phyloP scores from a whole-genome alignment of 306 rosid genomes.

The Prunus fruticosa region DNA sequence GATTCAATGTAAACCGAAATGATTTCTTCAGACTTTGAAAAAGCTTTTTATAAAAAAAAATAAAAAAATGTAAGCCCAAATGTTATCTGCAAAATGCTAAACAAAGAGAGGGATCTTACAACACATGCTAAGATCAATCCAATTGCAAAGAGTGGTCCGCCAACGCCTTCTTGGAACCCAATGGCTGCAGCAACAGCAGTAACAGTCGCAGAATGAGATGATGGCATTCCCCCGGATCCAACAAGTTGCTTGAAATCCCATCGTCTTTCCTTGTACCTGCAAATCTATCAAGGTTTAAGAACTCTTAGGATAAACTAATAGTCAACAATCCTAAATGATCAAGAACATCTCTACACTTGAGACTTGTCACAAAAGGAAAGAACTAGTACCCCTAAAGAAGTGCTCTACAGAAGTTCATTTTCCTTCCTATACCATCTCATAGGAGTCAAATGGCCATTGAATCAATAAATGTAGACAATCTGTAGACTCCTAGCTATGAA shows the following conservation, averaged over 20 bases:
- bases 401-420: not conserved
- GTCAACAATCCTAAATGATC: not conserved
- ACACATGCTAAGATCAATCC: conserved; percentile 77
- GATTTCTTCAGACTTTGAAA: not conserved
- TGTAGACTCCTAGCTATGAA: not conserved
- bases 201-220: conserved; percentile 96
- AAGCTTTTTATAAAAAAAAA: not conserved
- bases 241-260: conserved; percentile 86
- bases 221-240: conserved; percentile 99
- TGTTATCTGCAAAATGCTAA: not conserved
- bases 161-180: conserved; percentile 92
- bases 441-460: not conserved
- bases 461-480: not conserved
- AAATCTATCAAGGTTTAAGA: conserved; percentile 39
- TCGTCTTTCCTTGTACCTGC: conserved; percentile 83
- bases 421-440: not conserved
- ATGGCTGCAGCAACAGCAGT: conserved; percentile 84
- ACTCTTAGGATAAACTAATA: conserved; percentile 29
- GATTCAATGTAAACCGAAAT: not conserved
- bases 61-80: not conserved
- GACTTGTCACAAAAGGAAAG: not conserved
- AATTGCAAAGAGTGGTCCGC: conserved; percentile 75
- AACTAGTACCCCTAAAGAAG: not conserved
- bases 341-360: not conserved
- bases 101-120: conserved; percentile 41